phyloP scores from a whole-genome alignment of 2,329 filamentous ascomycete genomes.

The Hypoxylon sp. region DNA sequence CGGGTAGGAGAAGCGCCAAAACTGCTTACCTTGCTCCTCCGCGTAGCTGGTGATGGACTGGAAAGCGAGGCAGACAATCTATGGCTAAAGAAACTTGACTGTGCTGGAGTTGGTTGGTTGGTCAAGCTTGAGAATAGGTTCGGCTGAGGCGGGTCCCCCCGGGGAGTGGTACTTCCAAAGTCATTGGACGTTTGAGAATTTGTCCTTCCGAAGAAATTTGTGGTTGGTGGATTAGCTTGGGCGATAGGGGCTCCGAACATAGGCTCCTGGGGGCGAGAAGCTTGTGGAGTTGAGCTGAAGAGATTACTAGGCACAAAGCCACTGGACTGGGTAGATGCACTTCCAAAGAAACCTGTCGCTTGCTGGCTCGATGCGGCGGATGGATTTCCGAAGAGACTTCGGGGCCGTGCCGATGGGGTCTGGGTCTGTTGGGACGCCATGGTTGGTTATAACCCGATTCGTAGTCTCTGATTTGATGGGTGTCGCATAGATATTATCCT shows the following conservation, averaged over 20 bases:
- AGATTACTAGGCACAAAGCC: neutral
- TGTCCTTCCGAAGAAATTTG: neutral
- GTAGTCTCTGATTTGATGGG: neutral
- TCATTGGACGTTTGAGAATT: constrained; percentile 3
- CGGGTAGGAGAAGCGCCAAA: neutral
- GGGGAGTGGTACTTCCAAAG: constrained; percentile 3
- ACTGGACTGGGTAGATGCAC: neutral
- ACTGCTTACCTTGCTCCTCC: constrained; percentile 5
- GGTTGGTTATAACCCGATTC: neutral
- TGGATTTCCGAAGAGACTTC: constrained; percentile 12
- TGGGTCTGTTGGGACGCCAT: constrained; percentile 26
- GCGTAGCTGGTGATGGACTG: constrained; percentile 26
- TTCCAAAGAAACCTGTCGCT: constrained; percentile 1
- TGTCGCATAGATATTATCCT: neutral
- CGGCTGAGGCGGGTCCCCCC: neutral
- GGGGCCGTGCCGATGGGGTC: constrained; percentile 3
- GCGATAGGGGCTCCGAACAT: constrained; percentile 18
- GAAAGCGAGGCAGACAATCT: constrained; percentile 3
- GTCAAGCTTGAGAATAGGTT: neutral
- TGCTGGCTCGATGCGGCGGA: constrained; percentile 1
- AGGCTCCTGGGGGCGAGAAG: neutral
- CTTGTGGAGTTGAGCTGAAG: constrained; percentile 16
- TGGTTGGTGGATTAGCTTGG: constrained; percentile 11
- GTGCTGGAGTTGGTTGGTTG: constrained; percentile 4
- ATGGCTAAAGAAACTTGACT: constrained; percentile 10